A percentile compares a stretch with the other conserved stretches of the same genome.
These are phyloP conservation scores for Setaria italica DNA, from an alignment of 202 grass and related monocot genomes.

Conservation along the genomic window DNA sequence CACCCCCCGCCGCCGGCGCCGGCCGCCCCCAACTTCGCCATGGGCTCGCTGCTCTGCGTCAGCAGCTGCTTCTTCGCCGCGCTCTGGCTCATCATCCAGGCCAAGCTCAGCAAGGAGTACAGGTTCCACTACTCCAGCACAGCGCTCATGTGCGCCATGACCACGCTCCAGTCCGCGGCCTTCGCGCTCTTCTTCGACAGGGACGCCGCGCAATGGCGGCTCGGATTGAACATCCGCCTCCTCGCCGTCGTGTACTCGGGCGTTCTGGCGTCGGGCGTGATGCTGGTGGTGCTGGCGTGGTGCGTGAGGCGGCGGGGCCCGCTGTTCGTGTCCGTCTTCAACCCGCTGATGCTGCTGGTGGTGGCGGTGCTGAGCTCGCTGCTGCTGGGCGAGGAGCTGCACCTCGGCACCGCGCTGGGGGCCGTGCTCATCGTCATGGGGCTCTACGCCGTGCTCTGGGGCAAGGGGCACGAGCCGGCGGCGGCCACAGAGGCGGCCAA, in stretches of 20 bases:
- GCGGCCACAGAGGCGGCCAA: no score
- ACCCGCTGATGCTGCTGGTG: conserved; percentile 75
- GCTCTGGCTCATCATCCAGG: conserved; percentile 76
- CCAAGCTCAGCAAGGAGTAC: conserved; percentile 60
- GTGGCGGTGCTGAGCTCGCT: conserved; percentile 82
- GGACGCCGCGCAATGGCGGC: conserved; percentile 53
- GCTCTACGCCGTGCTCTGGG: no score
- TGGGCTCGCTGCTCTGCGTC: conserved; percentile 61
- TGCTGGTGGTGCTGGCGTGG: conserved; percentile 72
- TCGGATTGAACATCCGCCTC: conserved; percentile 61
- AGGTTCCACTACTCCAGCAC: conserved; percentile 79
- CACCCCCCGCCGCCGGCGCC: no score
- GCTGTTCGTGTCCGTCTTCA: conserved; percentile 81
- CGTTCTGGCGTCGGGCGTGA: conserved; percentile 60
- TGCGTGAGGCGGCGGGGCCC: conserved; percentile 81
- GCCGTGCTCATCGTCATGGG: conserved; percentile 10
- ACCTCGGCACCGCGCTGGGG: conserved; percentile 72
- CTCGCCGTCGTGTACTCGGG: conserved; percentile 64
- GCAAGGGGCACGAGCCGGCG: no score
- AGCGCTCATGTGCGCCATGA: conserved; percentile 82
- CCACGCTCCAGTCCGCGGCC: conserved; percentile 49
- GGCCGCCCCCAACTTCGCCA: conserved; percentile 33
- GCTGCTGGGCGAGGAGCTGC: conserved; percentile 72
- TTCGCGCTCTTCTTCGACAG: conserved; percentile 65
- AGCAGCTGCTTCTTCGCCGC: conserved; percentile 73